Evolutionary conservation across 345 rosid genomes (phyloP).

Genomic region (Populus ilicifolia): DNA sequence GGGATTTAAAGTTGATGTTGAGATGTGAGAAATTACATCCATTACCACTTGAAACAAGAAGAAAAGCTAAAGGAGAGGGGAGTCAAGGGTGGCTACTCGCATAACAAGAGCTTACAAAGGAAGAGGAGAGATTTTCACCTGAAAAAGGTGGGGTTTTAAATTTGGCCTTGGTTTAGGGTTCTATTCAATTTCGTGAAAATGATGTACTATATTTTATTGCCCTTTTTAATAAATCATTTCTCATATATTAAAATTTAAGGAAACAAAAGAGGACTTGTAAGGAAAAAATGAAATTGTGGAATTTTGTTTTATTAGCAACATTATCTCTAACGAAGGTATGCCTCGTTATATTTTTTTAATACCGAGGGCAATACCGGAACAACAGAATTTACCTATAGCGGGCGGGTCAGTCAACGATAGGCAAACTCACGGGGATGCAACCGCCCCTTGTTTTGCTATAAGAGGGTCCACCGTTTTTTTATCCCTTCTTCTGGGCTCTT

Average conservation of each 20-base stretch:
- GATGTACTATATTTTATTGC: no score
- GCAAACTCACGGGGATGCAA: background rate
- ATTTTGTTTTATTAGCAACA: no score
- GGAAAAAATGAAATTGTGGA: no score
- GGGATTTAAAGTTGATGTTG: constrained; percentile 47
- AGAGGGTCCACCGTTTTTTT: background rate
- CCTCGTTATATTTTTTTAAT: background rate
- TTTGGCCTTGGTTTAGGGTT: background rate
- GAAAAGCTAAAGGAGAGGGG: background rate
- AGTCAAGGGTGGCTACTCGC: background rate
- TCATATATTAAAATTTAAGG: no score
- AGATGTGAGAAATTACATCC: constrained; percentile 36
- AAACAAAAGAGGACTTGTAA: no score
- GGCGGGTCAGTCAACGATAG: background rate
- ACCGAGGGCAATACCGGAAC: background rate
- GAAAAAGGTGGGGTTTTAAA: background rate
- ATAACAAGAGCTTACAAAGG: background rate
- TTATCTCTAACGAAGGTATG: no score
- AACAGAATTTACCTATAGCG: background rate
- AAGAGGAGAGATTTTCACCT: background rate
- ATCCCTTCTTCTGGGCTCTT: background rate
- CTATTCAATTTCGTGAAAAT: background rate
- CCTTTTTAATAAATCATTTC: no score
- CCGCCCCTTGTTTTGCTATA: background rate
- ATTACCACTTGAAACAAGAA: constrained; percentile 4